phyloP scores from a whole-genome alignment of 257 asterid genomes.

The Ehretia macrophylla region DNA sequence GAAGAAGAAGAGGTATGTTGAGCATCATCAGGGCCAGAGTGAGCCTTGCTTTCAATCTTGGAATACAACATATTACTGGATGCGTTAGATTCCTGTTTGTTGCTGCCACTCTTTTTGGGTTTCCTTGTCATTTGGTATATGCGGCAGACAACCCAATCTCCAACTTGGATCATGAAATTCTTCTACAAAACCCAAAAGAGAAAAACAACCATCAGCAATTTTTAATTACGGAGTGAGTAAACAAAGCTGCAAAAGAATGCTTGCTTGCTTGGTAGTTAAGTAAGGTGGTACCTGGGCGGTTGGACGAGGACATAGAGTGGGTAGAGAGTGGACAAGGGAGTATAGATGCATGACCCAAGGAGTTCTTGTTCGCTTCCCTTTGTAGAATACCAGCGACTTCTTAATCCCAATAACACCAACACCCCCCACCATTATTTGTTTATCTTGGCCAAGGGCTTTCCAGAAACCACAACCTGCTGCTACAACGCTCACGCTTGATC shows the following conservation, averaged over 20 bases:
- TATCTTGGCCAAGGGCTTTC: conserved; percentile 33
- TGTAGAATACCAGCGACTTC: conserved; percentile 31
- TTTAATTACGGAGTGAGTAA: no score
- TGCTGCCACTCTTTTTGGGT: conserved; percentile 9
- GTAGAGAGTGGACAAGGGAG: conserved; percentile 27
- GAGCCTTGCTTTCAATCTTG: neutral
- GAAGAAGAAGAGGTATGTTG: neutral
- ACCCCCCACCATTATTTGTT: conserved; percentile 27
- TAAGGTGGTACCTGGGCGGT: no score
- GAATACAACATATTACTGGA: neutral
- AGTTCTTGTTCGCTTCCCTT: conserved; percentile 26
- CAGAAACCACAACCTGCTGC: conserved; percentile 41
- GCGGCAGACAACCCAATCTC: conserved; percentile 53
- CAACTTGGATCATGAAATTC: conserved; percentile 27
- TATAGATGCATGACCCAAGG: conserved; percentile 45
- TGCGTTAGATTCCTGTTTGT: neutral
- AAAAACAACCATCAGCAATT: neutral
- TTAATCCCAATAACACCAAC: conserved; percentile 26
- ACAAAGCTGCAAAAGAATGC: no score
- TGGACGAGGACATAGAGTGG: conserved; percentile 14
- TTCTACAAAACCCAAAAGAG: conserved; percentile 30
- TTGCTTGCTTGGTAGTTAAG: no score
- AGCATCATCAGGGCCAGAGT: neutral
- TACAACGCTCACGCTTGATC: neutral
- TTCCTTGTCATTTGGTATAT: conserved; percentile 25